Conservation (phyloP, 2,329 filamentous ascomycete genomes). For the Apiospora arundinis region DNA sequence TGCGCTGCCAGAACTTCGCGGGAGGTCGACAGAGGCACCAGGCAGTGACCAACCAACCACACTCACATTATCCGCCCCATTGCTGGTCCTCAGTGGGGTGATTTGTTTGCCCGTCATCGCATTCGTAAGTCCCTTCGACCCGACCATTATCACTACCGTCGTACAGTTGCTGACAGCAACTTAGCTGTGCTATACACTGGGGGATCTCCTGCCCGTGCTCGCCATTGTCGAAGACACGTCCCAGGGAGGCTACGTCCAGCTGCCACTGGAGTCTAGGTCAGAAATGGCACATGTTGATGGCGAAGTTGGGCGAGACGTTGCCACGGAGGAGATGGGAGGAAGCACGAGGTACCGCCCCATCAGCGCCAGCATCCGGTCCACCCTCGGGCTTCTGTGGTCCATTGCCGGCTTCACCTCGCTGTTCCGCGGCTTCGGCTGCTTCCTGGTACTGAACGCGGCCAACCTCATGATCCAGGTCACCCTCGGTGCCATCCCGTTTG, state of each 20-base stretch:
- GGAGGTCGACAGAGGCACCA: background rate
- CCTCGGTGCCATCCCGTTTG: slow-evolving; percentile 45
- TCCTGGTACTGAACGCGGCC: slow-evolving; percentile 44
- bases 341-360: slow-evolving; percentile 42
- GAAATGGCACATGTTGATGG: slow-evolving; percentile 19
- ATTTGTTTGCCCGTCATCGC: background rate
- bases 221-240: slow-evolving; percentile 61
- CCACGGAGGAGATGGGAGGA: slow-evolving; percentile 38
- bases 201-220: slow-evolving; percentile 54
- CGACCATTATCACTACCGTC: background rate
- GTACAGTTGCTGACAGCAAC: background rate
- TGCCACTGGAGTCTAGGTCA: slow-evolving; percentile 41
- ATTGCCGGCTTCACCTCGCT: slow-evolving; percentile 66
- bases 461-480: slow-evolving; percentile 46
- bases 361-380: slow-evolving; percentile 55
- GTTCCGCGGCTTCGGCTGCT: slow-evolving; percentile 69
- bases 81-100: background rate
- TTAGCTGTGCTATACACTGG: slow-evolving; percentile 55
- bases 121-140: background rate
- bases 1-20: background rate
- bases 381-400: slow-evolving; percentile 60
- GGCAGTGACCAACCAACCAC: background rate
- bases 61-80: background rate
- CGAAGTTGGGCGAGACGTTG: slow-evolving; percentile 37
- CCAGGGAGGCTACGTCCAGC: slow-evolving; percentile 54